phyloP scores from a whole-genome alignment of 2,329 filamentous ascomycete species.

The Fusarium redolens region DNA sequence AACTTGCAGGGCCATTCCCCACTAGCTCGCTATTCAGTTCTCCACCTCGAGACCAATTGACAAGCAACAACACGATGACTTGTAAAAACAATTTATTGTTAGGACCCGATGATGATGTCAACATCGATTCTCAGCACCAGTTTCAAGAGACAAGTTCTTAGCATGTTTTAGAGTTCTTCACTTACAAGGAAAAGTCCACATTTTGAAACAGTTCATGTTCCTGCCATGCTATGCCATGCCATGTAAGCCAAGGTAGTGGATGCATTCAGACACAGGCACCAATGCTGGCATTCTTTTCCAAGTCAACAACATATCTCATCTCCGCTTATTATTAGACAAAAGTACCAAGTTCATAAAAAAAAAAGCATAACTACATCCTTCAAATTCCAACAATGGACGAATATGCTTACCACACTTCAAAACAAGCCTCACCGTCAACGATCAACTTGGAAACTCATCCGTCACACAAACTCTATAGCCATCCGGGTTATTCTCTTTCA shows the following conservation, averaged over 20 bases:
- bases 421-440: slow-evolving; percentile 29
- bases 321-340: not conserved
- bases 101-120: slow-evolving; percentile 6
- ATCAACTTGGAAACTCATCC: not conserved
- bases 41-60: slow-evolving; percentile 13
- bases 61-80: slow-evolving; percentile 14
- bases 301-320: not conserved
- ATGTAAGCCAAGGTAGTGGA: slow-evolving; percentile 30
- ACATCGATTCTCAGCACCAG: not conserved
- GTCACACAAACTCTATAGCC: slow-evolving; percentile 11
- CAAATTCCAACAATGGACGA: slow-evolving; percentile 9
- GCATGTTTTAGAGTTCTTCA: slow-evolving; percentile 2
- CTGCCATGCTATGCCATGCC: slow-evolving; percentile 21
- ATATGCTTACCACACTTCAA: not conserved
- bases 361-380: not conserved
- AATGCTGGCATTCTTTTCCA: slow-evolving; percentile 1
- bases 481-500: slow-evolving; percentile 35
- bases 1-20: slow-evolving; percentile 30
- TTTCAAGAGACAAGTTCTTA: not conserved
- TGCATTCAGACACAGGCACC: slow-evolving; percentile 22
- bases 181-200: not conserved
- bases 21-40: slow-evolving; percentile 22
- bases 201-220: slow-evolving; percentile 39
- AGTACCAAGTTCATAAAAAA: not conserved
- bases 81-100: slow-evolving; percentile 3